phyloP scores from a whole-genome alignment of 768 basidiomycete genomes.

The Collybiopsis luxurians region DNA sequence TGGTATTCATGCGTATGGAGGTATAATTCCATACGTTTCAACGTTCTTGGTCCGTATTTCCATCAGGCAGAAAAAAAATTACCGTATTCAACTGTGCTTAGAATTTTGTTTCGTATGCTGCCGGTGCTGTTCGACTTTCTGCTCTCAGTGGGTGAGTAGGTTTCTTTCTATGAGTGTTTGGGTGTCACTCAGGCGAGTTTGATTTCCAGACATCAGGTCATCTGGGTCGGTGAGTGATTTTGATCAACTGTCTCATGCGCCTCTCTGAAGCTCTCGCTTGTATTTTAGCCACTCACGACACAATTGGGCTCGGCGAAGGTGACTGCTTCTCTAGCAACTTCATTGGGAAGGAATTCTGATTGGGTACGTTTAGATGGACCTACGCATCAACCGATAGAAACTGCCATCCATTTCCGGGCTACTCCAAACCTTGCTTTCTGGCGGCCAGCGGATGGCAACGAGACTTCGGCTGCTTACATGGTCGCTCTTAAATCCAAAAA shows the following conservation, averaged over 20 bases:
- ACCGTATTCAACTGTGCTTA: constrained; percentile 21
- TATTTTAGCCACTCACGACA: constrained; percentile 82
- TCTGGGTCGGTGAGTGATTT: constrained; percentile 81
- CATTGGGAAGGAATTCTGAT: no score
- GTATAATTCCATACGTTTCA: constrained; percentile 84
- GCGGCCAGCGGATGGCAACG: constrained; percentile 94
- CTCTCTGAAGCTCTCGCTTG: not conserved
- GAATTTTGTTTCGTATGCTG: constrained; percentile 94
- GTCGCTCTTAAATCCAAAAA: constrained; percentile 69
- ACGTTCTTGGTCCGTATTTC: constrained; percentile 71
- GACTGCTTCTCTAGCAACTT: no score
- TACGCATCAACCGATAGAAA: constrained; percentile 95
- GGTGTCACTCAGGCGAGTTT: not conserved
- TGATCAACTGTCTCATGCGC: not conserved
- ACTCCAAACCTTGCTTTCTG: constrained; percentile 91
- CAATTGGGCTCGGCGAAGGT: constrained; percentile 90
- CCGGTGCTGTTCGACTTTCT: constrained; percentile 88
- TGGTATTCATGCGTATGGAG: constrained; percentile 87
- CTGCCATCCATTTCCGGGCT: constrained; percentile 81
- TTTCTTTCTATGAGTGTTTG: no score
- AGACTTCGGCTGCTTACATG: constrained; percentile 91
- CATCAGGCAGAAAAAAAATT: not conserved
- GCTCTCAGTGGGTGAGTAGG: constrained; percentile 58
- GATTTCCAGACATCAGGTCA: constrained; percentile 66
- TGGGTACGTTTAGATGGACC: no score